Conservation (phyloP, 257 asterid species). For the Plantago ovata region DNA sequence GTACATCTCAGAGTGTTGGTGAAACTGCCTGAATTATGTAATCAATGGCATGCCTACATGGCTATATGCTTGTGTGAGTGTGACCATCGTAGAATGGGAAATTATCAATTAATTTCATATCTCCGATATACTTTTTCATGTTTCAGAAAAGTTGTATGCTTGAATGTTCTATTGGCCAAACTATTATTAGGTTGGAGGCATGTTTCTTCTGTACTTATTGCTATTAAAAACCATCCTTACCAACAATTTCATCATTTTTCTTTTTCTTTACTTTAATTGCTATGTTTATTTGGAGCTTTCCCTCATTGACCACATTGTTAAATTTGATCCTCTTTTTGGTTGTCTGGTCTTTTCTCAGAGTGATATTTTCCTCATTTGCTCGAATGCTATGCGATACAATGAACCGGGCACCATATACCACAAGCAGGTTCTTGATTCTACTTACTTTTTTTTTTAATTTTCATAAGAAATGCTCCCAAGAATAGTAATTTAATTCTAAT, state of each 20-base stretch:
- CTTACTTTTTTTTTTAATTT: neutral
- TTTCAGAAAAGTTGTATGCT: too few relatives aligned
- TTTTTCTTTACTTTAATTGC: neutral
- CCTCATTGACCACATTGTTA: neutral
- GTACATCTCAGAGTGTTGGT: too few relatives aligned
- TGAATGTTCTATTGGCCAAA: too few relatives aligned
- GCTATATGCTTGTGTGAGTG: too few relatives aligned
- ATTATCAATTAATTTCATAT: too few relatives aligned
- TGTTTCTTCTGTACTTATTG: neutral
- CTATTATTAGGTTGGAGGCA: neutral
- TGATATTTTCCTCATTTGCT: constrained; percentile 81
- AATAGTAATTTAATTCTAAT: constrained; percentile 12
- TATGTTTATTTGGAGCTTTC: too few relatives aligned
- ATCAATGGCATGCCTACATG: too few relatives aligned
- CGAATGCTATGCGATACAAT: constrained; percentile 96
- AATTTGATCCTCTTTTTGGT: neutral
- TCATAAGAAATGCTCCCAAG: neutral
- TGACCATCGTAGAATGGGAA: too few relatives aligned
- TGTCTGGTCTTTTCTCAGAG: constrained; percentile 51
- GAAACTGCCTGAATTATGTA: too few relatives aligned
- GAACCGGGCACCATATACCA: constrained; percentile 80
- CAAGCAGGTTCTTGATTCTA: constrained; percentile 43
- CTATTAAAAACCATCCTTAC: neutral
- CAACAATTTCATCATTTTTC: constrained; percentile 6
- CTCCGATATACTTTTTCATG: too few relatives aligned